Conservation (phyloP, 768 basidiomycete genomes). For the Suillus weaverae region DNA sequence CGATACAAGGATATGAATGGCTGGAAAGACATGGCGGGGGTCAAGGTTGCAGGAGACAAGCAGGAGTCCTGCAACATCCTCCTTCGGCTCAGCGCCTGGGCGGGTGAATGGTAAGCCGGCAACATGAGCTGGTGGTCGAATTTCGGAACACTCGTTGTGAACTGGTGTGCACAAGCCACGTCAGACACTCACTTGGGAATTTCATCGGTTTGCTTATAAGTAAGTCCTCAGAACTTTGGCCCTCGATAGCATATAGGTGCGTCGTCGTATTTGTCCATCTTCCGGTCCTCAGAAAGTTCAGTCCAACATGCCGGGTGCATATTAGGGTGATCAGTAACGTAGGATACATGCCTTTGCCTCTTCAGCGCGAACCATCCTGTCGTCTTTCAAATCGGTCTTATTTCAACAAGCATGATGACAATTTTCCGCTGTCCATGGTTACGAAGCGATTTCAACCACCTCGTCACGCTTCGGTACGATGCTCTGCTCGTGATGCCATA, state of each 20-base stretch:
- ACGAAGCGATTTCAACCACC: conserved; percentile 96
- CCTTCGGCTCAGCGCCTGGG: not conserved
- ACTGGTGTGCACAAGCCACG: not conserved
- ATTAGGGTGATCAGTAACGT: not conserved
- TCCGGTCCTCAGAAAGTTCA: conserved; percentile 10
- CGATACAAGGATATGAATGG: conserved; percentile 52
- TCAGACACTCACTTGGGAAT: not conserved
- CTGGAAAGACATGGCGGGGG: conserved; percentile 32
- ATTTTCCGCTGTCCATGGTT: conserved; percentile 93
- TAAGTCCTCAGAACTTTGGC: not conserved
- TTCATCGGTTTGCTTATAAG: not conserved
- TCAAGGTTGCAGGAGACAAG: not conserved
- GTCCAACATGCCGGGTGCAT: conserved; percentile 10
- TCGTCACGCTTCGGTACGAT: conserved; percentile 83
- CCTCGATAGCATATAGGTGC: not conserved
- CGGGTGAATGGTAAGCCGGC: not conserved
- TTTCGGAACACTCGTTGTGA: not conserved
- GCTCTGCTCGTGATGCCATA: conserved; percentile 82
- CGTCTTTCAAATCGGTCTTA: conserved; percentile 85
- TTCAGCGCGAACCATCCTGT: conserved; percentile 93
- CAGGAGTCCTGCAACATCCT: not conserved
- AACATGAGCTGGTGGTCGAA: not conserved
- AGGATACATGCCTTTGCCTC: conserved; percentile 78
- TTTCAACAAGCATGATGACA: conserved; percentile 83
- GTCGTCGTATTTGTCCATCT: conserved; percentile 6